Evolutionary conservation across 495 filamentous ascomycete species (phyloP).

Genomic region (Rhizodiscina lignyota): DNA sequence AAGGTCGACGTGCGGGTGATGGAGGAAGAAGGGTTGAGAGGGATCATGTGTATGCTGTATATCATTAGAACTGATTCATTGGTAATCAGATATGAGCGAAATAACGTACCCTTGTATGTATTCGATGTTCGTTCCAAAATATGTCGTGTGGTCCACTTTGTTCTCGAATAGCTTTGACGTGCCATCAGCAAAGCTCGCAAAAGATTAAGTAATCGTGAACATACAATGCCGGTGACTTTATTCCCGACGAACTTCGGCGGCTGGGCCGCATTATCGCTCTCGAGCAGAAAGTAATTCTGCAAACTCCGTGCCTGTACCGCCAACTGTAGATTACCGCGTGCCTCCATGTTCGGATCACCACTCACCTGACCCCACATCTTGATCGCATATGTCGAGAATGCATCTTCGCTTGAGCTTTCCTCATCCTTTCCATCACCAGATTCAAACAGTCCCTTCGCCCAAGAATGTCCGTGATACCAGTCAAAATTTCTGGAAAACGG

Average conservation of each 20-base stretch:
- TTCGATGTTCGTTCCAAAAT: conserved; percentile 68
- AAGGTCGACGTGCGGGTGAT: conserved; percentile 53
- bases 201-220: conserved; percentile 6
- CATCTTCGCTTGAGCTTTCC: conserved; percentile 83
- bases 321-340: conserved; percentile 73
- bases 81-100: neutral
- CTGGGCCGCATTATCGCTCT: conserved; percentile 52
- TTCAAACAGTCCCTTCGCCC: conserved; percentile 90
- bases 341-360: conserved; percentile 66
- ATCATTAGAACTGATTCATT: no score
- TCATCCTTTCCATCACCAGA: conserved; percentile 84
- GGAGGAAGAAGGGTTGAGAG: conserved; percentile 54
- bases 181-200: neutral
- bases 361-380: conserved; percentile 84
- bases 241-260: conserved; percentile 65
- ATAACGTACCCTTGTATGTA: conserved; percentile 56
- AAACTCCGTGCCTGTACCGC: conserved; percentile 53
- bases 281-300: conserved; percentile 67
- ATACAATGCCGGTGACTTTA: conserved; percentile 63
- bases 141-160: conserved; percentile 89
- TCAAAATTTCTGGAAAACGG: conserved; percentile 80
- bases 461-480: conserved; percentile 91
- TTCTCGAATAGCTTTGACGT: conserved; percentile 65
- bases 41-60: conserved; percentile 75
- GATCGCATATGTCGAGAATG: conserved; percentile 63